phyloP scores from a whole-genome alignment of 2,329 filamentous ascomycete species.

The Xylariaceae sp. region DNA sequence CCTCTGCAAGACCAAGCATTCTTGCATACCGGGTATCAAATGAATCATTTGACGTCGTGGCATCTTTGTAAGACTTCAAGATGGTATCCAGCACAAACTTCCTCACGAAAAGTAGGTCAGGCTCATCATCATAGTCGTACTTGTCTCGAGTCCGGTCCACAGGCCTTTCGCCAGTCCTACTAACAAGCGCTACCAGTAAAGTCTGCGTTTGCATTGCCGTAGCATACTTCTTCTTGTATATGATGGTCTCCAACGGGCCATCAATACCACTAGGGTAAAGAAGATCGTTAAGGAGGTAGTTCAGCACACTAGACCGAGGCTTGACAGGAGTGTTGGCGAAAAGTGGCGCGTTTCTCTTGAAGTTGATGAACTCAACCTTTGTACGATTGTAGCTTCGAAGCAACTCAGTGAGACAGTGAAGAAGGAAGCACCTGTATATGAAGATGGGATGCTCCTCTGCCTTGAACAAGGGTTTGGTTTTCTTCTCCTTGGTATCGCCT shows the following conservation, averaged over 20 bases:
- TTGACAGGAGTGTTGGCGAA: conserved; percentile 86
- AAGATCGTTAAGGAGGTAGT: conserved; percentile 84
- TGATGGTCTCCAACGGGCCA: conserved; percentile 67
- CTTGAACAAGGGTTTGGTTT: conserved; percentile 74
- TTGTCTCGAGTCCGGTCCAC: conserved; percentile 52
- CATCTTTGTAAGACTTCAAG: conserved; percentile 86
- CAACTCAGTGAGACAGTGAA: conserved; percentile 87
- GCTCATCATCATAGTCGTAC: conserved; percentile 68
- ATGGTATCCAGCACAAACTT: conserved; percentile 93
- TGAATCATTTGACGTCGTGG: conserved; percentile 69
- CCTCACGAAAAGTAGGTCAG: conserved; percentile 83
- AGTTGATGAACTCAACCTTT: conserved; percentile 99
- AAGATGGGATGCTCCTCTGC: conserved; percentile 91
- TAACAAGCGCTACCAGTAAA: conserved; percentile 78
- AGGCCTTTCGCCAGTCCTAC: conserved; percentile 76
- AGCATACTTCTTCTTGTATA: conserved; percentile 76
- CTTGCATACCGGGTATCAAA: conserved; percentile 83
- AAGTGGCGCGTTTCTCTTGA: conserved; percentile 83
- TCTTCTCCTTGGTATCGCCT: conserved; percentile 52
- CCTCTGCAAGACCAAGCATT: conserved; percentile 79
- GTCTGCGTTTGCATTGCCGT: conserved; percentile 83
- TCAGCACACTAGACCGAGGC: conserved; percentile 84
- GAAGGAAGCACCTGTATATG: conserved; percentile 89
- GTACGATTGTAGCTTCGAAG: conserved; percentile 87
- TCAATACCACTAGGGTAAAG: conserved; percentile 56